A percentile compares a stretch with the other conserved stretches of the same genome.
These are phyloP conservation scores for Aspergillus neotritici DNA, from an alignment of 2,329 filamentous ascomycete species.

Conservation along the genomic window DNA sequence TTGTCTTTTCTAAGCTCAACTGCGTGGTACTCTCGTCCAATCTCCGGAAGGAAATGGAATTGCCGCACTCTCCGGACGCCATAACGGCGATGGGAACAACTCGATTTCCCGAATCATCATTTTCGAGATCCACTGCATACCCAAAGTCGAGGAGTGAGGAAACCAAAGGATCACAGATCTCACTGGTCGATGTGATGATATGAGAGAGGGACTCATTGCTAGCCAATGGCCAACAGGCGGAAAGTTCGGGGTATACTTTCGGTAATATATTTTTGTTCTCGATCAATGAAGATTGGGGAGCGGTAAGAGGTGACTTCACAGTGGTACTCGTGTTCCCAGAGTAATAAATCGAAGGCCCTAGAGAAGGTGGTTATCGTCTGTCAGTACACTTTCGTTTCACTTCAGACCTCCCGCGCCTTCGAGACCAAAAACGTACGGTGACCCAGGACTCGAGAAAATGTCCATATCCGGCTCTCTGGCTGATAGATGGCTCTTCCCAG, in stretches of 20 bases:
- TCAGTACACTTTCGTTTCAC: conserved; percentile 1
- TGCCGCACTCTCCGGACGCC: conserved; percentile 42
- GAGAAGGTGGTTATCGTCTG: neutral
- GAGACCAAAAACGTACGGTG: conserved; percentile 19
- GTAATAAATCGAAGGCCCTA: conserved; percentile 24
- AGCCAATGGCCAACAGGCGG: conserved; percentile 27
- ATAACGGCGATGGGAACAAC: conserved; percentile 34
- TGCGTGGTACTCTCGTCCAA: conserved; percentile 27
- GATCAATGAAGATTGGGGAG: conserved; percentile 11
- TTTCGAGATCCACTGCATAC: conserved; percentile 37
- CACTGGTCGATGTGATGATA: conserved; percentile 22
- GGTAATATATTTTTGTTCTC: conserved; percentile 22
- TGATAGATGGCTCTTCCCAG: conserved; percentile 50
- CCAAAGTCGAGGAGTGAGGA: conserved; percentile 47
- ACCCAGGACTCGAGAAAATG: conserved; percentile 38
- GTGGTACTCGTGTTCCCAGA: conserved; percentile 26
- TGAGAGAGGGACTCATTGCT: conserved; percentile 30
- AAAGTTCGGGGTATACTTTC: conserved; percentile 31
- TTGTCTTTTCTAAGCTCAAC: conserved; percentile 10
- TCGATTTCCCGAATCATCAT: conserved; percentile 20
- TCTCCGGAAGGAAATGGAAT: conserved; percentile 42
- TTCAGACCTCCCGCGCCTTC: neutral
- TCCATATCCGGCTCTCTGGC: conserved; percentile 44
- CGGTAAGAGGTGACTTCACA: conserved; percentile 19
- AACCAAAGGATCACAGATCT: conserved; percentile 30